These are phyloP conservation scores for Cladosporium austrohemisphaericum DNA, from an alignment of 2,329 filamentous ascomycete species.

Conservation along the genomic window DNA sequence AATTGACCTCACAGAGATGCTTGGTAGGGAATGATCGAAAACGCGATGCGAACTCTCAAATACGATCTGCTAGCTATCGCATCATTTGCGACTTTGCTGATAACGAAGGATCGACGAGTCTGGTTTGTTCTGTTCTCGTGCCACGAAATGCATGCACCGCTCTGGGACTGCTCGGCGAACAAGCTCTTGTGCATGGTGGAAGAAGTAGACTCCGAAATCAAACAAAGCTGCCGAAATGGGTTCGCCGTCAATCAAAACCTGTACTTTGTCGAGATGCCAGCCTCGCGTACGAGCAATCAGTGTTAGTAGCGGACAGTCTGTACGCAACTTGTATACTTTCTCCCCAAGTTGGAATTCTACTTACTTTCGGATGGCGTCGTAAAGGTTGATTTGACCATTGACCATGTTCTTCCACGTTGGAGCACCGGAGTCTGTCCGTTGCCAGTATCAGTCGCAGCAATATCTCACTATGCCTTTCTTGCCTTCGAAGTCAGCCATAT, in stretches of 20 bases:
- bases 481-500: constrained; percentile 99
- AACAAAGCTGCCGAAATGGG: constrained; percentile 89
- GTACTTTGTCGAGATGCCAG: constrained; percentile 98
- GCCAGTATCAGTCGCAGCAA: not conserved
- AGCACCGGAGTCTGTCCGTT: constrained; percentile 74
- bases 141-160: too few relatives aligned
- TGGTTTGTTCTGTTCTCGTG: too few relatives aligned
- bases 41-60: too few relatives aligned
- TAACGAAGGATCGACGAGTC: too few relatives aligned
- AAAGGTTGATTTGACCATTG: constrained; percentile 94
- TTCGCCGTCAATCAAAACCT: constrained; percentile 91
- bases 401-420: constrained; percentile 99
- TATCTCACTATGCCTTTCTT: constrained; percentile 31
- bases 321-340: constrained; percentile 97
- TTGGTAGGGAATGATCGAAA: too few relatives aligned
- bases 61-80: too few relatives aligned
- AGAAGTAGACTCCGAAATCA: constrained; percentile 98
- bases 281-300: constrained; percentile 91
- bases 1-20: too few relatives aligned
- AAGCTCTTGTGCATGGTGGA: constrained; percentile 90
- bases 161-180: too few relatives aligned
- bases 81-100: too few relatives aligned
- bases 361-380: constrained; percentile 89
- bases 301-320: constrained; percentile 79
- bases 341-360: constrained; percentile 93